Base-by-base conservation (phyloP, 495 filamentous ascomycete genomes). In the Neurospora sp. region DNA sequence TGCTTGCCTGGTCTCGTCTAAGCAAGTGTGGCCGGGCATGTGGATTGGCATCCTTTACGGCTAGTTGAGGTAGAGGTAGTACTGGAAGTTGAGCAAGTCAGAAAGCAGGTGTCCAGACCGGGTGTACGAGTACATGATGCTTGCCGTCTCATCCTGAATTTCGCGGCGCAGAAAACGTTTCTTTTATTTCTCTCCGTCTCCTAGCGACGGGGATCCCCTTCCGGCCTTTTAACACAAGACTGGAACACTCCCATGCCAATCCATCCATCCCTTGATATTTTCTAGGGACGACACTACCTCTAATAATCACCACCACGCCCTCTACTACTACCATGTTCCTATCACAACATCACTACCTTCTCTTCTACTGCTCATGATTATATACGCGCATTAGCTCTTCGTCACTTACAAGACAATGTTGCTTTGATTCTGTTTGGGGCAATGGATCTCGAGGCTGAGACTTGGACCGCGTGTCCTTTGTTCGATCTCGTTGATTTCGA, bases 251-350 rank as follows among this genome's bases (percentile, higher is more conserved):
- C 54, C 54, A 66, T 66, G 54, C 54, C 54, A 66, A 66, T 66
- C 28, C 54, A 66, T 66, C 28, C 54, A 66, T 69, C 73, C 77
- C 43, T 71, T 80, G 69, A 77, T 66, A 66, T 34, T 66, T 2
- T 15, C 54, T 66, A 66, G 54, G 54, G 54, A 31, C 28, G 28
- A 66, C 15, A 34, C 48, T 28, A 66, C 54, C 54, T 36, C 42
- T 45, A 19, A 45, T 5, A 45, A 45, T 54, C 7, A 66, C 28
- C 54, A 66, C 28, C 54, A 34, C 54, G 2, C 28, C 54, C 28
- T 66, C 15, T 34, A 66, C 54, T 15, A 19, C 15, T 34, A 19
- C 54, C 28, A 34, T 66, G 54, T 19, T 66, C 28, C 54, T 34
- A 66, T 28, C 28, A 19, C 28, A 34, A 28, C 28, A 34, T 34